Base-by-base conservation (phyloP, 2,329 filamentous ascomycete species). In the Fusarium nematophilum region DNA sequence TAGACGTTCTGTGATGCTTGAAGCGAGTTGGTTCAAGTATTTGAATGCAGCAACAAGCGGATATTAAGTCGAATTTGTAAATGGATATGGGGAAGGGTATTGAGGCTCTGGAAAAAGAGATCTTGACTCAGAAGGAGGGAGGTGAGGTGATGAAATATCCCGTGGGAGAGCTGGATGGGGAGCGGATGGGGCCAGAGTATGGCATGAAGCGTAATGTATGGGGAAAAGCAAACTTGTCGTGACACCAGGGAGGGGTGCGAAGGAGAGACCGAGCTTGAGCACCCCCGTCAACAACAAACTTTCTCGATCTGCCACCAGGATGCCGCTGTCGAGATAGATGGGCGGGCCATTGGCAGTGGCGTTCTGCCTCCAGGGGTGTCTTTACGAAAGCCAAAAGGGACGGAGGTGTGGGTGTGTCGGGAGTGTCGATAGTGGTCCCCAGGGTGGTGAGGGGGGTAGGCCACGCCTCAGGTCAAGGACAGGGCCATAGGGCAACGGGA, bases 241-340 rank as follows among this genome's bases (percentile, higher is more conserved):
- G 61, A 50, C 49, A 52, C 30, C 27, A 37, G 42, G 34, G 39
- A 27, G 31, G 51, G 13, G 44, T 45, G 48, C 34, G 44, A 49
- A 55, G 53, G 53, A 53, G 49, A 59, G 45, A 40, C 45, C 55
- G 49, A 56, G 34, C 51, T 30, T 38, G 42, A 37, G 36, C 56
- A 37, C 58, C 36, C 51, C 45, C 23, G 45, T 44, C n/a, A n/a
- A n/a, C 46, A 56, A 59, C 63, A 68, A 64, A 65, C 58, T 65
- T 68, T 67, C 63, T 68, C 61, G 67, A 70, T 70, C 65, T 68
- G 49, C 64, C 62, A 62, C 67, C 45, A 53, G 67, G 67, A 69
- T 68, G 60, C 56, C 55, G 59, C 59, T 70, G 65, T 68, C 63
- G 67, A 69, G 64, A 47, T 57, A 47, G 49, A 59, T 66, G 54